A percentile compares a stretch with the other conserved stretches of the same genome.
These are phyloP conservation scores for Penicillium pancosmium DNA, from an alignment of 495 filamentous ascomycete species.

Conservation along the genomic window DNA sequence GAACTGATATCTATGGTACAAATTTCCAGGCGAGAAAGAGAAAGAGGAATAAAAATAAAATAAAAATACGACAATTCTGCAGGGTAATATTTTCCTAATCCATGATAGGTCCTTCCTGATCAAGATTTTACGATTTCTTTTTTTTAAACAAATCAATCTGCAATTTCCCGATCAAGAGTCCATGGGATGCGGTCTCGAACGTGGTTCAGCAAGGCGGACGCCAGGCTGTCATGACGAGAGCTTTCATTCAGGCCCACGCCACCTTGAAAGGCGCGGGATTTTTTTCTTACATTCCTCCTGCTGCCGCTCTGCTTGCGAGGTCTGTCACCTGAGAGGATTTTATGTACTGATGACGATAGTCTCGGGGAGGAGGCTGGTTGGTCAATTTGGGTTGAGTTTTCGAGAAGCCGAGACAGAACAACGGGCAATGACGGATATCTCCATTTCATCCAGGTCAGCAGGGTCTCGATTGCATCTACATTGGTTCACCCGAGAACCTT, in stretches of 20 bases:
- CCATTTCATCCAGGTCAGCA: constrained; percentile 9
- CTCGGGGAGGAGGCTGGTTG: background rate
- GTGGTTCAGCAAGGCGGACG: constrained; percentile 28
- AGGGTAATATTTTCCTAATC: background rate
- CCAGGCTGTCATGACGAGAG: constrained; percentile 15
- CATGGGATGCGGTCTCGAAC: constrained; percentile 23
- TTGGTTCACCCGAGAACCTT: constrained; percentile 12
- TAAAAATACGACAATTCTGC: background rate
- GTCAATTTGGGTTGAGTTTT: constrained; percentile 11
- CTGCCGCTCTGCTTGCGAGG: background rate
- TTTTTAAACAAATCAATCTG: constrained; percentile 8
- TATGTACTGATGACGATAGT: constrained; percentile 8
- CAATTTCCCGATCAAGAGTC: constrained; percentile 19
- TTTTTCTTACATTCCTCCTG: constrained; percentile 14
- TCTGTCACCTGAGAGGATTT: background rate
- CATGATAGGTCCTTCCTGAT: background rate
- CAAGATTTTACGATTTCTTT: background rate
- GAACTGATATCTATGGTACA: background rate
- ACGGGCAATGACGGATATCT: background rate
- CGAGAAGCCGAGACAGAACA: constrained; percentile 2
- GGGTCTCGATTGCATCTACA: constrained; percentile 15
- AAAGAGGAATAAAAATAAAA: too few relatives aligned
- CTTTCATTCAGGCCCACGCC: constrained; percentile 11
- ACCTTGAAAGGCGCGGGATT: constrained; percentile 15
- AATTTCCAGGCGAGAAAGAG: too few relatives aligned